These are phyloP conservation scores for Penicillium goetzii DNA, from an alignment of 495 filamentous ascomycete genomes.

Conservation along the genomic window DNA sequence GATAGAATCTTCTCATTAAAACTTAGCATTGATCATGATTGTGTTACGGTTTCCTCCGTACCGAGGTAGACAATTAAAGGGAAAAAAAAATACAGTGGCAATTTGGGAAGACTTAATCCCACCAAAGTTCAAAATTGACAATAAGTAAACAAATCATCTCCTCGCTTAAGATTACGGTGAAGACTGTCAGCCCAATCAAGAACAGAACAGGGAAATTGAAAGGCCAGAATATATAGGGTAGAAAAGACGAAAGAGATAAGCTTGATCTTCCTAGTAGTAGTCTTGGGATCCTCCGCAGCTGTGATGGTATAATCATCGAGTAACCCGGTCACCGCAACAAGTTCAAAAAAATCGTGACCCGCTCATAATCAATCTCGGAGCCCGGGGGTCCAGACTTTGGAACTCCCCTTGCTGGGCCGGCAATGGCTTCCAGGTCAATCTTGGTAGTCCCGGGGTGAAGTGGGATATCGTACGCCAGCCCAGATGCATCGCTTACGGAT, in stretches of 20 bases:
- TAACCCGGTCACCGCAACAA: constrained; percentile 35
- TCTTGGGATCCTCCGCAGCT: background rate
- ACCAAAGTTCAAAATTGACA: background rate
- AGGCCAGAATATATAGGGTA: background rate
- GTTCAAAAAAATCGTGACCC: constrained; percentile 63
- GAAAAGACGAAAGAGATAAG: background rate
- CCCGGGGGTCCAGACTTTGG: constrained; percentile 51
- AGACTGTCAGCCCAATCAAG: background rate
- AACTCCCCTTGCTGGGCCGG: constrained; percentile 61
- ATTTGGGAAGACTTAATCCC: background rate
- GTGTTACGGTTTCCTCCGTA: background rate
- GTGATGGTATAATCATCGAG: background rate
- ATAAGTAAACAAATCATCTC: background rate
- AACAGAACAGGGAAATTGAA: background rate
- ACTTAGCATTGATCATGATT: background rate
- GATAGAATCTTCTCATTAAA: background rate
- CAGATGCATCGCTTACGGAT: constrained; percentile 41
- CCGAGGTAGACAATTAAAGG: background rate
- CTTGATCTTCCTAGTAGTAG: background rate
- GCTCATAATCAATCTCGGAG: constrained; percentile 69
- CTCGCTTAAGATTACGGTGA: background rate
- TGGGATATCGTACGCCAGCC: constrained; percentile 62
- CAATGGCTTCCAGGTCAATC: constrained; percentile 67
- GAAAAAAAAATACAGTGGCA: background rate
- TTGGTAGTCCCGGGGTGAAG: constrained; percentile 66